Evolutionary conservation across 352 stramenopile genomes (phyloP), one percentile per base, ranked within the genome.

Genomic region (Globisporangium lucens): DNA sequence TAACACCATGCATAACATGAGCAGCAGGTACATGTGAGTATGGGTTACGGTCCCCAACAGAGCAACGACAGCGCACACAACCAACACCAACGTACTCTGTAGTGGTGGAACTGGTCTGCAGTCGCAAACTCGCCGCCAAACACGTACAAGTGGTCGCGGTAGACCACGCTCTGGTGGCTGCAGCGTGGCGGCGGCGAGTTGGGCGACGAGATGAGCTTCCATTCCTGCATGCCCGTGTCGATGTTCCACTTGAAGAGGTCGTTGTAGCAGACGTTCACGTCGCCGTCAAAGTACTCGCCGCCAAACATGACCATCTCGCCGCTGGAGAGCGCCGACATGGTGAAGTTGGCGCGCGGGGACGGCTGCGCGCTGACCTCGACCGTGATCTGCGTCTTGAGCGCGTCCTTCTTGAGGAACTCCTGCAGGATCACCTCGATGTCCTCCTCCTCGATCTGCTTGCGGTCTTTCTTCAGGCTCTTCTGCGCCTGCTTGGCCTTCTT

Each of bases 91-190:
- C 71, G 59, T 72, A 87, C 79, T 29, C 89, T 72, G 78, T 99
- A 99, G 82, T 99, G 97, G 79, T 99, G 92, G 82, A 99, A 99
- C 76, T 99, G 92, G 67, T 99, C 95, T 1, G 92, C 89, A 6
- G 93, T 98, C 2, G 95, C 96, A 65, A 99, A 96, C 76, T 99
- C 97, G 30, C 97, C 97, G 56, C 97, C 97, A 78, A 99, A 98
- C 4, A 99, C 83, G 70, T 99, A 99, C 3, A 99, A 69, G 56
- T 95, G 82, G 75, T 99, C 91, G 71, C 97, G 90, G 76, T 97
- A 98, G 36, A 97, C 92, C 6, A 97, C 95, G 29, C 83, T 79
- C 56, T 98, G 97, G 82, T 99, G 97, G 46, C 94, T 97, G 80
- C 97, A 99, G 66, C 97, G 83, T 7, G 96, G 91, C 49, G 92